Base-by-base conservation (phyloP, 805 yeast genomes). In the Saturnispora zaruensis region DNA sequence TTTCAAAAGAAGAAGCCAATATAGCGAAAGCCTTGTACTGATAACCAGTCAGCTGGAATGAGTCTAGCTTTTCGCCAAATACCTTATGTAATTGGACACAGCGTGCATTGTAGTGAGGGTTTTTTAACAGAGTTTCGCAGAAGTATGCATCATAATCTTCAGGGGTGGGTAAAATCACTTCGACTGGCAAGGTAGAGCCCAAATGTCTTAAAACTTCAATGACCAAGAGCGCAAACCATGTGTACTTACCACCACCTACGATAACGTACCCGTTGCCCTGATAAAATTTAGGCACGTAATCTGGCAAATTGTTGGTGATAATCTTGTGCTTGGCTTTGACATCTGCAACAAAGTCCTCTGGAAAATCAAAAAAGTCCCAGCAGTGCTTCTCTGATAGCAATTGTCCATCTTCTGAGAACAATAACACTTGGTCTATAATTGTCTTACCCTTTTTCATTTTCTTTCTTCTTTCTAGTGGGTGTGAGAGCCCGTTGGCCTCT, bases 1-100 rank as follows among this genome's bases (percentile, higher is more conserved):
- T 71, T 51, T 75, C 77, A 59, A 75, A 75, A 14, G 73, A 67
- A n/a, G 78, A 72, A 1, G 74, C 65, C 59, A 87, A 57, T 25
- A 75, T 55, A 13, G 78, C 78, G 25, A 75, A 59, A 2, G 67
- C 64, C 51, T 72, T 72, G 51, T 62, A 59, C 49, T 69, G 75
- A 51, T 68, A 72, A n/a, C 71, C 72, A 11, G 51, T 58, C 48
- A 57, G 55, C 41, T 45, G 57, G 34, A 63, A 58, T 21, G 57
- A 51, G 1, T 55, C 45, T 18, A 64, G 41, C 6, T 55, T 57
- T 9, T 33, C 54, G 13, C 71, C 76, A 28, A 75, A 57, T 16
- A 68, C 66, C 7, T 64, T 64, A n/a, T 69, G 66, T 50, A 74
- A 59, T 5, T 63, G 53, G 42, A 74, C 59, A 64, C 79, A 75